phyloP scores from a whole-genome alignment of 2,329 filamentous ascomycete species.

The Aureobasidium musti region DNA sequence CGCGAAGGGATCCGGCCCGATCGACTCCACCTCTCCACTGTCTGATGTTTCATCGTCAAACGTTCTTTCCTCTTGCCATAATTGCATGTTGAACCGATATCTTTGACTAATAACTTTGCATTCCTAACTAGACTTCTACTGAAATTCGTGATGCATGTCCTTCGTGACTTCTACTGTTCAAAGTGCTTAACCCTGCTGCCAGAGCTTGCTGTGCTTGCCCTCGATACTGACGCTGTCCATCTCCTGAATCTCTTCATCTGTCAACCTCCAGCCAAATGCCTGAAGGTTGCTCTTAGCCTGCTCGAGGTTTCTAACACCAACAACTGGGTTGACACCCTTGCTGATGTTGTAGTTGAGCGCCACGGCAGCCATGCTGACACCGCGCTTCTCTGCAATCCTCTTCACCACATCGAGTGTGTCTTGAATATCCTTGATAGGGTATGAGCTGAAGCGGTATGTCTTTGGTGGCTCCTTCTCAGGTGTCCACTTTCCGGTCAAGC shows the following conservation, averaged over 20 bases:
- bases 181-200: conserved; percentile 46
- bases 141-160: background rate
- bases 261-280: conserved; percentile 48
- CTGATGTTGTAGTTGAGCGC: conserved; percentile 51
- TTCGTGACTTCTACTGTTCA: background rate
- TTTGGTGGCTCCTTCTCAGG: conserved; percentile 44
- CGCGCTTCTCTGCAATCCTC: conserved; percentile 42
- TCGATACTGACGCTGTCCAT: conserved; percentile 48
- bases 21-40: background rate
- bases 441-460: conserved; percentile 46
- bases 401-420: conserved; percentile 44
- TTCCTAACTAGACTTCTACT: background rate
- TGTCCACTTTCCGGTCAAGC: conserved; percentile 47
- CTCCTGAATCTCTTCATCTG: conserved; percentile 45
- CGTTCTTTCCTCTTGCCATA: background rate
- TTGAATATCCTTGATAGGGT: conserved; percentile 49
- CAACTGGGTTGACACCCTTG: conserved; percentile 49
- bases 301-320: conserved; percentile 46
- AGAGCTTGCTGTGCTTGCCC: conserved; percentile 45
- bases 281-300: conserved; percentile 47
- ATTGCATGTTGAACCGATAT: background rate
- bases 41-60: conserved; percentile 6
- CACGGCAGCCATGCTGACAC: conserved; percentile 44
- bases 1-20: conserved; percentile 3
- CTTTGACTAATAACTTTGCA: background rate